These are phyloP conservation scores for Cicer judaicum DNA, from an alignment of 306 rosid species.

Conservation along the genomic window DNA sequence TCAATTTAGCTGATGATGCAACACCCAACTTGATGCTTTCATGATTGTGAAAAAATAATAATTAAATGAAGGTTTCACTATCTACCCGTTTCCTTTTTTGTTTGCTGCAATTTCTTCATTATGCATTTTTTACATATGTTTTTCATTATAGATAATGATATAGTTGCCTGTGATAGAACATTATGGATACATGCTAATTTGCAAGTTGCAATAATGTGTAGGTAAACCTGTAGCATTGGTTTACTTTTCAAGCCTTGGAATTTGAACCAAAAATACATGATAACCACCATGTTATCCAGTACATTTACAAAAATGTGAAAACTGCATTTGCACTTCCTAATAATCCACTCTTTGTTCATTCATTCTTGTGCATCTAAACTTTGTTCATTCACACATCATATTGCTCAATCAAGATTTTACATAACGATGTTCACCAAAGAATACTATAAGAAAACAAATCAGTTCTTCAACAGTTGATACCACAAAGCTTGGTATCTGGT, in stretches of 20 bases:
- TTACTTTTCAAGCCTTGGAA: conserved; percentile 43
- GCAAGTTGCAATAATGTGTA: conserved; percentile 36
- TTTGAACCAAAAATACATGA: conserved; percentile 43
- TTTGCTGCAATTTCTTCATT: conserved; percentile 9
- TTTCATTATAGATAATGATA: conserved; percentile 8
- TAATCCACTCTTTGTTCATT: conserved; percentile 60
- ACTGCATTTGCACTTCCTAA: conserved; percentile 58
- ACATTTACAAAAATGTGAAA: conserved; percentile 64
- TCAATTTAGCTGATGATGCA: background rate
- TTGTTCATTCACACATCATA: conserved; percentile 48
- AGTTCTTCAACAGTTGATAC: conserved; percentile 78
- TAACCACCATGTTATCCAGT: conserved; percentile 43
- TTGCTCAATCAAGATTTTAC: conserved; percentile 53
- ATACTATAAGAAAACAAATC: conserved; percentile 41
- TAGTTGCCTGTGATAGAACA: conserved; percentile 28
- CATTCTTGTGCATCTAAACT: conserved; percentile 48
- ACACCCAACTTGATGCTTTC: conserved; percentile 11
- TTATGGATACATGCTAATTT: conserved; percentile 10
- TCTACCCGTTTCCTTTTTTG: conserved; percentile 10
- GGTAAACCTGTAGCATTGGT: conserved; percentile 40
- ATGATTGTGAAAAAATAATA: background rate
- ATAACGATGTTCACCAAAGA: conserved; percentile 54
- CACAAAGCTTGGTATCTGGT: conserved; percentile 81
- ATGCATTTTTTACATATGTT: conserved; percentile 10
- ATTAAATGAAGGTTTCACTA: conserved; percentile 7